Percentiles rank a stretch among this genome's conserved stretches.
phyloP scores from a whole-genome alignment of 2,329 filamentous ascomycete genomes.

The Chaetothyriales sp. region DNA sequence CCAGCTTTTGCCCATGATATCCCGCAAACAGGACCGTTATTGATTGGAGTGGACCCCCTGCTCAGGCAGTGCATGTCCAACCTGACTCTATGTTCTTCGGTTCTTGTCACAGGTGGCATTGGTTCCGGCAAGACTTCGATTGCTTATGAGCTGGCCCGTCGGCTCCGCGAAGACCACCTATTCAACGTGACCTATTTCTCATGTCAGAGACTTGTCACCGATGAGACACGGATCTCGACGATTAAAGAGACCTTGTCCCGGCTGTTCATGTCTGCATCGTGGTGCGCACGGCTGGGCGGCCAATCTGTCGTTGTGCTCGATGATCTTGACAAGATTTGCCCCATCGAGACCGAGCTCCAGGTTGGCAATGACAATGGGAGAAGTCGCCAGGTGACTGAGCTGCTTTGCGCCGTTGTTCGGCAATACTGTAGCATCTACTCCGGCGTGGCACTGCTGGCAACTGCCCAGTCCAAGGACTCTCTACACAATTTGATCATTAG shows the following conservation, averaged over 20 bases:
- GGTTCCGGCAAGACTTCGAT: slow-evolving; percentile 83
- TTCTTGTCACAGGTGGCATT: slow-evolving; percentile 75
- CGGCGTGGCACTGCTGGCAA: slow-evolving; percentile 74
- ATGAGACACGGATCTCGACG: slow-evolving; percentile 76
- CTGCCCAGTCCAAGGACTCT: slow-evolving; percentile 83
- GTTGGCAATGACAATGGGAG: slow-evolving; percentile 75
- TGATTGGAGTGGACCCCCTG: slow-evolving; percentile 75
- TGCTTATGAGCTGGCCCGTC: slow-evolving; percentile 60
- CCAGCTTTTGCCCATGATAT: slow-evolving; percentile 43
- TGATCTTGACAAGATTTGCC: slow-evolving; percentile 84
- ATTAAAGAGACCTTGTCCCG: slow-evolving; percentile 80
- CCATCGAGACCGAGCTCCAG: slow-evolving; percentile 85
- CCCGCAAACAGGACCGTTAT: slow-evolving; percentile 38
- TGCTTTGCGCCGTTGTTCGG: slow-evolving; percentile 65
- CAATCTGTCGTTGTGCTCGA: slow-evolving; percentile 76
- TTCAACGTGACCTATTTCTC: slow-evolving; percentile 78
- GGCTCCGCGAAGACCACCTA: slow-evolving; percentile 56
- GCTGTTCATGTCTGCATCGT: slow-evolving; percentile 76
- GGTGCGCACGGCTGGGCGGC: slow-evolving; percentile 79
- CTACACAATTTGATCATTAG: slow-evolving; percentile 83
- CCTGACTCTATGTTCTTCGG: slow-evolving; percentile 72
- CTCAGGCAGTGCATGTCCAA: slow-evolving; percentile 61
- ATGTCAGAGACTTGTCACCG: slow-evolving; percentile 74
- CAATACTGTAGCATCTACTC: slow-evolving; percentile 72
- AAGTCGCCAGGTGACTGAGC: slow-evolving; percentile 83